phyloP scores from a whole-genome alignment of 164 flowering plant species.

The Magnolia changhungtana region DNA sequence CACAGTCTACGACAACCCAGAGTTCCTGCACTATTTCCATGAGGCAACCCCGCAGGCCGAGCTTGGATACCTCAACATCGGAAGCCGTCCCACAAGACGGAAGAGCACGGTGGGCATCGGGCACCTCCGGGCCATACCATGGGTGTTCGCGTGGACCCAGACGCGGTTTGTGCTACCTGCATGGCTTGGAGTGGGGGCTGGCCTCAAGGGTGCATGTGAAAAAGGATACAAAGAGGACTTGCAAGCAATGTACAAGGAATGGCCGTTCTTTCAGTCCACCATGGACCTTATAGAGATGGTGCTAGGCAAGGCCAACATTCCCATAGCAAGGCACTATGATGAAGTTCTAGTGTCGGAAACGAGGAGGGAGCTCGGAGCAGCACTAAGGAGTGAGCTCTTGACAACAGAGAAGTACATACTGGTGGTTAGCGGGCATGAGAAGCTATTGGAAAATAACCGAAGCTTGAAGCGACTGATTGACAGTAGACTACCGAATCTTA shows the following conservation, averaged over 20 bases:
- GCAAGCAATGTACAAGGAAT: constrained; percentile 78
- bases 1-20: constrained; percentile 85
- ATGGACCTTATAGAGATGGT: constrained; percentile 96
- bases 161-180: constrained; percentile 91
- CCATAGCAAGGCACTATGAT: constrained; percentile 79
- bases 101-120: constrained; percentile 76
- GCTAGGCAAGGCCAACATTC: constrained; percentile 74
- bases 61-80: constrained; percentile 89
- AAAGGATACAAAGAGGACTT: constrained; percentile 69
- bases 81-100: constrained; percentile 92
- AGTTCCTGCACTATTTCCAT: constrained; percentile 79
- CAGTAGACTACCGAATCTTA: constrained; percentile 76
- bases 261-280: constrained; percentile 94
- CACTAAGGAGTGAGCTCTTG: constrained; percentile 61
- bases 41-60: constrained; percentile 97
- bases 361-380: constrained; percentile 60
- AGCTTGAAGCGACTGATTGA: constrained; percentile 76
- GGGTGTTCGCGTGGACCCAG: constrained; percentile 98
- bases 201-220: constrained; percentile 72
- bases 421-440: constrained; percentile 73
- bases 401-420: constrained; percentile 64
- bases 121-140: constrained; percentile 91
- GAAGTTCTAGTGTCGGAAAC: constrained; percentile 73
- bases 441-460: constrained; percentile 60
- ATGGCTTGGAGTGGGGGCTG: constrained; percentile 96